Evolutionary conservation across 129 eudicot genomes (phyloP), one percentile per base, ranked within the genome.

Genomic region (Glebionis coronaria): DNA sequence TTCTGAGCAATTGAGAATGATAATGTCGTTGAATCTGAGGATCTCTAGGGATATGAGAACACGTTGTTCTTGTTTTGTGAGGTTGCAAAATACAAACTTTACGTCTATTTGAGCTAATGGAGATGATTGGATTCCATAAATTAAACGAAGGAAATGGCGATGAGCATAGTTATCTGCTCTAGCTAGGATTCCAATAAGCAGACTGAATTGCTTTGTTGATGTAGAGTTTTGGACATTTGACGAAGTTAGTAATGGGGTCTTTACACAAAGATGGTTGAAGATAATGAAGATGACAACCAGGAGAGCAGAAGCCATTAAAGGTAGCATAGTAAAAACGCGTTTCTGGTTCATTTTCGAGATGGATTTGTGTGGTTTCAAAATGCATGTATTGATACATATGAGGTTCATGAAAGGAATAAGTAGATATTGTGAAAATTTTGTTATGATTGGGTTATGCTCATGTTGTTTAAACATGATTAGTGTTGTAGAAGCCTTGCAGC

Each of bases 101-200:
- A 85, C 38, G 58, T 85, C 90, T 6, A 85, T 72, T 67, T 70
- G 70, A 27, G 93, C 92, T 28, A 79, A 51, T 14, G 83, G 82
- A 28, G 84, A 65, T 44, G 87, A 76, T 68, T 85, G 90, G 38
- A 77, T 83, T 16, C 87, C 96, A 50, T 88, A 88, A 21, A 88
- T 47, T 38, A 88, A 85, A 67, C 96, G 91, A 61, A 88, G 96
- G 76, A 88, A 88, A 73, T 88, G 92, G 76, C 96, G 89, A 16
- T 69, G 89, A 23, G 70, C 85, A 56, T 85, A 76, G 44, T 56
- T 71, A 47, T 82, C 92, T 4, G 92, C 68, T 23, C 82, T 76
- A 16, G 90, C 81, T 16, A 88, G 82, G 76, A 88, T 81, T 12
- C 96, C 96, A 11, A 88, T 81, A 5, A 88, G 59, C 63, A 88